Percentiles rank a stretch among this genome's conserved stretches.
These are phyloP conservation scores for Erysimum cheiri DNA, from an alignment of 441 rosid genomes.

Conservation along the genomic window DNA sequence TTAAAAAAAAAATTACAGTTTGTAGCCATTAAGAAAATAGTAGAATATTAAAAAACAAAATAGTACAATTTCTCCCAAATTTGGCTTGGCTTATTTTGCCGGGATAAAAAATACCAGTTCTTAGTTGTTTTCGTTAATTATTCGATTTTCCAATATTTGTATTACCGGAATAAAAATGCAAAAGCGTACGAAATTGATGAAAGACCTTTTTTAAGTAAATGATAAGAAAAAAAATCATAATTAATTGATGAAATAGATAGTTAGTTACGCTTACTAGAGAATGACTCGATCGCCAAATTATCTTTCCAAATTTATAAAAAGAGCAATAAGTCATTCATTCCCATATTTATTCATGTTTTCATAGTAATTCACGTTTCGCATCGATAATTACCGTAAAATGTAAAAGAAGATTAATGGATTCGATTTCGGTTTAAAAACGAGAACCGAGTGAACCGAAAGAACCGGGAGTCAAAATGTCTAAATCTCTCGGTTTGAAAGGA, in stretches of 20 bases:
- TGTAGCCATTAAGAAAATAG: slow-evolving; percentile 3
- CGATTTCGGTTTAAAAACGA: slow-evolving; percentile 32
- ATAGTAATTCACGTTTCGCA: neutral
- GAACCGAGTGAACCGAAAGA: slow-evolving; percentile 12
- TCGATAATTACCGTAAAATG: slow-evolving; percentile 1
- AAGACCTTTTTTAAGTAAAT: slow-evolving; percentile 30
- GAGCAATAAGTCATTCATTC: slow-evolving; percentile 23
- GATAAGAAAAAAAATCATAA: neutral
- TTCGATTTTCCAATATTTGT: slow-evolving; percentile 43
- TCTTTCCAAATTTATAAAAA: slow-evolving; percentile 26
- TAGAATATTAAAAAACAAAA: neutral
- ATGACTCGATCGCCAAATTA: slow-evolving; percentile 50
- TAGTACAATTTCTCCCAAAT: neutral
- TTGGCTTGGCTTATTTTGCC: neutral
- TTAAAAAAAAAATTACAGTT: neutral
- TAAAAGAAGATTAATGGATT: neutral
- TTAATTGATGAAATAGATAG: neutral
- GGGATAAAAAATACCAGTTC: slow-evolving; percentile 54
- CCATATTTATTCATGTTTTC: slow-evolving; percentile 9
- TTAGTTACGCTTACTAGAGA: slow-evolving; percentile 24
- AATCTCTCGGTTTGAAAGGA: neutral
- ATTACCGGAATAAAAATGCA: slow-evolving; percentile 23
- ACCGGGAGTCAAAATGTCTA: slow-evolving; percentile 38
- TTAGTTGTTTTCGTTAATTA: slow-evolving; percentile 48
- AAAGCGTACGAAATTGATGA: slow-evolving; percentile 25